A percentile compares a stretch with the other conserved stretches of the same genome.
phyloP scores from a whole-genome alignment of 345 rosid genomes.

The Anastatica hierochuntica region DNA sequence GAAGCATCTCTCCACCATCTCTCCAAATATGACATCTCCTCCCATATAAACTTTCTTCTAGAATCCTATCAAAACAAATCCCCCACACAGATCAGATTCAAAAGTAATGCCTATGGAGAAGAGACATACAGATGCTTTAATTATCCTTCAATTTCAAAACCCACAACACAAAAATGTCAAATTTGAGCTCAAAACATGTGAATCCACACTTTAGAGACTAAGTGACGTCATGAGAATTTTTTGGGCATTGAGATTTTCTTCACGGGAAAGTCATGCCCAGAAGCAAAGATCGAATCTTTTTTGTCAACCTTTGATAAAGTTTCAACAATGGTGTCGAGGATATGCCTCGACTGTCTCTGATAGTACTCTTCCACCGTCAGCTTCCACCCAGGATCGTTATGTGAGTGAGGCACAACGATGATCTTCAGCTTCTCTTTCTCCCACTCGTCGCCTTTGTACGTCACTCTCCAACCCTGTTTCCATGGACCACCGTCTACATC shows the following conservation, averaged over 20 bases:
- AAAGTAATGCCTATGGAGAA: too few species aligned
- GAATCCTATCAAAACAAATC: conserved; percentile 59
- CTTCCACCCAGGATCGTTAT: conserved; percentile 99
- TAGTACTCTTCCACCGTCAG: conserved; percentile 95
- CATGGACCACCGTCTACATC: conserved; percentile 86
- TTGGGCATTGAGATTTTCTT: too few species aligned
- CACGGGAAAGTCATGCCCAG: too few species aligned
- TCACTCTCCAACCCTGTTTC: conserved; percentile 93
- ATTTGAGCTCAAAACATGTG: too few species aligned
- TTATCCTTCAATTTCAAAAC: too few species aligned
- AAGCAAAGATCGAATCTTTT: too few species aligned
- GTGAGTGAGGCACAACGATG: conserved; percentile 92
- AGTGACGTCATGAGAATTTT: conserved; percentile 17
- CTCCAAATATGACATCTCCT: conserved; percentile 96
- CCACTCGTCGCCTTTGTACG: conserved; percentile 78
- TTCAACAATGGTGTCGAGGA: conserved; percentile 78
- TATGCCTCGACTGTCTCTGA: conserved; percentile 64
- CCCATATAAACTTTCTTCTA: conserved; percentile 94
- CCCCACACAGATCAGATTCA: too few species aligned
- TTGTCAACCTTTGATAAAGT: conserved; percentile 62
- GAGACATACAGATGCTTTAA: too few species aligned
- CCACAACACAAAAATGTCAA: too few species aligned
- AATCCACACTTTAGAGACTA: background rate
- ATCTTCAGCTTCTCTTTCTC: conserved; percentile 73
- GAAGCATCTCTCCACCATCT: conserved; percentile 98